Percentiles rank a stretch among this genome's conserved stretches.
phyloP scores from a whole-genome alignment of 306 rosid genomes.

The Heteromeles arbutifolia region DNA sequence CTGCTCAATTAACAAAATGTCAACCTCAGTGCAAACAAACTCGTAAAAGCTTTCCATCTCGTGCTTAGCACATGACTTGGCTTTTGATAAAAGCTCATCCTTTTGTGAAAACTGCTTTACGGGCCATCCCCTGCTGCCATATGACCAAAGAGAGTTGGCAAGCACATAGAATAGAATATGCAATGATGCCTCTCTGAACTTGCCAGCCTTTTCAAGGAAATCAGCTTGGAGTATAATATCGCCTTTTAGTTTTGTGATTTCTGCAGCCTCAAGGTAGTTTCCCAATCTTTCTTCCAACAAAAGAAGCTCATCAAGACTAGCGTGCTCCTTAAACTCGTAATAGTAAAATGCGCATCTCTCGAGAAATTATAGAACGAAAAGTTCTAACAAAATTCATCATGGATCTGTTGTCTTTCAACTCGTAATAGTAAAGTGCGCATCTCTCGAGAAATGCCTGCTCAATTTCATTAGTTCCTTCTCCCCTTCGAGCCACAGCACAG shows the following conservation, averaged over 20 bases:
- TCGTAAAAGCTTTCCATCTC: constrained; percentile 21
- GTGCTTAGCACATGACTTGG: constrained; percentile 38
- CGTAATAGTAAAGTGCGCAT: constrained; percentile 53
- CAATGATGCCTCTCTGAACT: constrained; percentile 41
- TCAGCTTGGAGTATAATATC: constrained; percentile 34
- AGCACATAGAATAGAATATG: constrained; percentile 36
- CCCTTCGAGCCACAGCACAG: constrained; percentile 1
- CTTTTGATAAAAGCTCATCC: constrained; percentile 40
- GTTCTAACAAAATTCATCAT: constrained; percentile 74
- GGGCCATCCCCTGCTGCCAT: constrained; percentile 71
- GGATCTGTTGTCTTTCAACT: constrained; percentile 33
- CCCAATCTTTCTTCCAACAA: constrained; percentile 59
- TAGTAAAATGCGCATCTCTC: no score
- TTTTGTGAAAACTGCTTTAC: constrained; percentile 39
- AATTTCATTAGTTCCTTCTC: constrained; percentile 21
- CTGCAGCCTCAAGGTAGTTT: constrained; percentile 52
- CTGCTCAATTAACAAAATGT: constrained; percentile 32
- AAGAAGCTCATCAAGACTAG: constrained; percentile 53
- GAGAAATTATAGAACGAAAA: constrained; percentile 42
- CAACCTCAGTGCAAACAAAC: constrained; percentile 39
- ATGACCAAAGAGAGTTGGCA: constrained; percentile 62
- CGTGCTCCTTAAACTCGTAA: no score
- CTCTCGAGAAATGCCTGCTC: constrained; percentile 54
- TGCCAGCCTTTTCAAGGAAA: constrained; percentile 51
- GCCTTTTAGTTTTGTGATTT: constrained; percentile 47